phyloP scores from a whole-genome alignment of 129 eudicot species.

The Artemisia annua region DNA sequence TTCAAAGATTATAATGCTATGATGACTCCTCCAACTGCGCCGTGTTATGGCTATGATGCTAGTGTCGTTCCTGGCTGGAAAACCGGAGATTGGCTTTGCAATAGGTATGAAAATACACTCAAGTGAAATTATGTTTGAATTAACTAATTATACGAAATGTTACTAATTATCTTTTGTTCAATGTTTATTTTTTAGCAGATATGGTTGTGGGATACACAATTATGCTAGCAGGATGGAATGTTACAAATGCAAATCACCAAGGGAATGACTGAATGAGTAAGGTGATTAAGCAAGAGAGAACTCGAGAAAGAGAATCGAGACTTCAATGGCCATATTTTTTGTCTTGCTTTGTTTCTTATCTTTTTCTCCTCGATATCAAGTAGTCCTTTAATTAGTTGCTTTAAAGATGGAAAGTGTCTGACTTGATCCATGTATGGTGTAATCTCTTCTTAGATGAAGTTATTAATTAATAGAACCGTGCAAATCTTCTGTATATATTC shows the following conservation, averaged over 20 bases:
- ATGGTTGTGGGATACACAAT: conserved; percentile 84
- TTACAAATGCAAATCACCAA: conserved; percentile 70
- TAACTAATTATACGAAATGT: neutral
- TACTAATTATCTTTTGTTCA: neutral
- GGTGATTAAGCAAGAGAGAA: conserved; percentile 20
- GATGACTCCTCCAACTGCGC: conserved; percentile 34
- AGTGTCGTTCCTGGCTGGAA: conserved; percentile 79
- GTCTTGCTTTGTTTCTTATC: neutral
- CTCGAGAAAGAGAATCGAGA: conserved; percentile 17
- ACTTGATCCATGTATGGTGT: conserved; percentile 18
- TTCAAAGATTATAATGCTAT: conserved; percentile 49
- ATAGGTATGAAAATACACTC: conserved; percentile 39
- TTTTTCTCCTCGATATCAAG: no score
- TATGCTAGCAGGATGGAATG: conserved; percentile 91
- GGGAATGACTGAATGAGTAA: conserved; percentile 43
- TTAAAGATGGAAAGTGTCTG: conserved; percentile 3
- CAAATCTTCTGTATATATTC: conserved; percentile 18
- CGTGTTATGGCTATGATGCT: conserved; percentile 39
- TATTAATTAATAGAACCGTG: conserved; percentile 27
- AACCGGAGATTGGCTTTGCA: conserved; percentile 91
- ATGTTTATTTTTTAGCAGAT: conserved; percentile 39
- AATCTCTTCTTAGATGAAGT: conserved; percentile 23
- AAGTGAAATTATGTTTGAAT: neutral
- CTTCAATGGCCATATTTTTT: conserved; percentile 11
- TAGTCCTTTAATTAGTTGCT: conserved; percentile 7